Conservation (phyloP, 495 filamentous ascomycete genomes). For the Astrothelium macrocarpum region DNA sequence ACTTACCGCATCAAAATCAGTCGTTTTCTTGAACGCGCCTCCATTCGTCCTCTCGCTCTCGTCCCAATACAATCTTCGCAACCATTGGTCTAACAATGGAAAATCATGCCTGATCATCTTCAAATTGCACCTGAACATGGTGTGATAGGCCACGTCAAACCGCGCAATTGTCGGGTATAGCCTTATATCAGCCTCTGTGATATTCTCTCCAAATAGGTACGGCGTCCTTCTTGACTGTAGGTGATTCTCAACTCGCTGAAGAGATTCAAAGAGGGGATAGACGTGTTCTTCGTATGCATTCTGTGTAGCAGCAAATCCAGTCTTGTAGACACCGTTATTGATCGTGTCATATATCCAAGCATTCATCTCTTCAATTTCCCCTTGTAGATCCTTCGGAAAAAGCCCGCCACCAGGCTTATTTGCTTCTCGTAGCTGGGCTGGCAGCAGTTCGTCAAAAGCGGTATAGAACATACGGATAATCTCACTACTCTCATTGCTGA, state of each 20-base stretch:
- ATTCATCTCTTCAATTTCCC: slow-evolving; percentile 52
- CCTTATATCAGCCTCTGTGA: slow-evolving; percentile 62
- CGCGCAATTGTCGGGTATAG: slow-evolving; percentile 56
- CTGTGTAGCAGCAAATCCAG: slow-evolving; percentile 56
- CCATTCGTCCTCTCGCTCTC: slow-evolving; percentile 40
- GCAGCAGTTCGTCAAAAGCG: slow-evolving; percentile 47
- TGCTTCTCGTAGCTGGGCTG: slow-evolving; percentile 33
- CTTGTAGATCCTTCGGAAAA: slow-evolving; percentile 45
- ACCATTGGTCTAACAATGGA: slow-evolving; percentile 58
- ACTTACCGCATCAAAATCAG: slow-evolving; percentile 51
- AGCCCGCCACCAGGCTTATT: slow-evolving; percentile 40
- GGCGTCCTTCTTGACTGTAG: slow-evolving; percentile 20
- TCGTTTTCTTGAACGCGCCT: slow-evolving; percentile 57
- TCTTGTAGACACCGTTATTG: slow-evolving; percentile 66
- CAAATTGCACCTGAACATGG: slow-evolving; percentile 60
- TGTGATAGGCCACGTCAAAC: slow-evolving; percentile 60
- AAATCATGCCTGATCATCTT: slow-evolving; percentile 63
- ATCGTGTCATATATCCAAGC: slow-evolving; percentile 56
- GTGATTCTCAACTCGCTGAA: slow-evolving; percentile 50
- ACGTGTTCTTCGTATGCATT: slow-evolving; percentile 54
- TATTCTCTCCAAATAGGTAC: slow-evolving; percentile 52
- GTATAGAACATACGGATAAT: slow-evolving; percentile 32
- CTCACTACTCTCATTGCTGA: slow-evolving; percentile 32
- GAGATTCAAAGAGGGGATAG: slow-evolving; percentile 48
- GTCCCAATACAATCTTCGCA: slow-evolving; percentile 63